These are phyloP conservation scores for Ramaria sp. DNA, from an alignment of 768 basidiomycete species.

Conservation along the genomic window DNA sequence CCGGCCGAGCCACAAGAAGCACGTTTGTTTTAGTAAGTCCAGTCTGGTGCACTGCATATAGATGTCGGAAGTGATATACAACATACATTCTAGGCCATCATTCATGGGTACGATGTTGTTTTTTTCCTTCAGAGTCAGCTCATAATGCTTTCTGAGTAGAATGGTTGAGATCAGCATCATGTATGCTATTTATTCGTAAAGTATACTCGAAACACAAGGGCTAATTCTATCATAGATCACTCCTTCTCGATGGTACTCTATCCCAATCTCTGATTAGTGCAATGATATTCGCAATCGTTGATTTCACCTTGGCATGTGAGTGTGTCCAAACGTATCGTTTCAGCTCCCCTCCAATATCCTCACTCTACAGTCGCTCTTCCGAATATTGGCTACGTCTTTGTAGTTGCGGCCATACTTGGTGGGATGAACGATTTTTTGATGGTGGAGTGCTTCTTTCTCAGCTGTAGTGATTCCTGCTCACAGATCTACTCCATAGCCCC, in stretches of 20 bases:
- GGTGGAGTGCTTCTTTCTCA: background rate
- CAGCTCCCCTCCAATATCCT: background rate
- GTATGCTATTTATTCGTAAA: background rate
- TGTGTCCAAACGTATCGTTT: background rate
- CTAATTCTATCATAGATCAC: background rate
- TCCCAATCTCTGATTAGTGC: background rate
- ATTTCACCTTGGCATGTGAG: constrained; percentile 1
- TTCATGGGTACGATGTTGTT: constrained; percentile 2
- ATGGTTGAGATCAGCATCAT: constrained; percentile 6
- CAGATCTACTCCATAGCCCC: background rate
- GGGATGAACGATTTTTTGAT: constrained; percentile 6
- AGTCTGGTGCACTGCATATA: background rate
- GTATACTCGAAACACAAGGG: background rate
- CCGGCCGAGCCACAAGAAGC: background rate
- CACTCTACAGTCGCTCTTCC: background rate
- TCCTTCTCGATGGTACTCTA: constrained; percentile 1
- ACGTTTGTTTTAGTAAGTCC: constrained; percentile 5
- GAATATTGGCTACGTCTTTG: constrained; percentile 1
- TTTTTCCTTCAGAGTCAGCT: background rate
- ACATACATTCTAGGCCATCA: background rate
- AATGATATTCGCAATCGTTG: background rate
- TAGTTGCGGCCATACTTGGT: background rate
- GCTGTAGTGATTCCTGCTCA: background rate
- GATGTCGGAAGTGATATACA: background rate
- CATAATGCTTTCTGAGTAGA: background rate